phyloP scores from a whole-genome alignment of 495 filamentous ascomycete species.

The Xylaria acuta region DNA sequence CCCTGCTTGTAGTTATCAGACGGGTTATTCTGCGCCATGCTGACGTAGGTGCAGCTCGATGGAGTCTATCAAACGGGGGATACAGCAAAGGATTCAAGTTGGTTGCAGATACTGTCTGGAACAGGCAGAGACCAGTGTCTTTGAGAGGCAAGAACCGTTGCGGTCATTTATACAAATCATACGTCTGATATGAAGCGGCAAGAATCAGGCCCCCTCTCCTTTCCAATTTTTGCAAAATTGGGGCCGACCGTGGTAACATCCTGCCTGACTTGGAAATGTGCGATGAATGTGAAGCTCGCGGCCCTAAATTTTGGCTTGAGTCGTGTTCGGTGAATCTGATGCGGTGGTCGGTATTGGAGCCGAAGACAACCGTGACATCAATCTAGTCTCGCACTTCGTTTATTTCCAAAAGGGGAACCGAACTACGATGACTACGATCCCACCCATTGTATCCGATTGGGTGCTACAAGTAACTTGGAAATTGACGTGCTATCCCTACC shows the following conservation, averaged over 20 bases:
- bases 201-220: neutral
- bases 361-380: neutral
- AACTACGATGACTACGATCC: neutral
- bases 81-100: neutral
- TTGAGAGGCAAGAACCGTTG: neutral
- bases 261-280: neutral
- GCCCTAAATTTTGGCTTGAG: neutral
- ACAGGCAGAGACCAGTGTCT: neutral
- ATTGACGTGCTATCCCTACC: neutral
- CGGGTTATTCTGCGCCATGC: conserved; percentile 37
- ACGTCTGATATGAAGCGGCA: neutral
- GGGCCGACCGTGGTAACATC: neutral
- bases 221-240: neutral
- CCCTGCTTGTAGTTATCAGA: conserved; percentile 43
- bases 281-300: neutral
- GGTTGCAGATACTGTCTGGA: neutral
- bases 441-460: conserved; percentile 5
- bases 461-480: neutral
- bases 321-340: conserved; percentile 12
- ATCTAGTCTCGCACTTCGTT: conserved; percentile 13
- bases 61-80: neutral
- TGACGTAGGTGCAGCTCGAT: neutral
- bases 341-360: neutral
- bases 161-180: neutral
- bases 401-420: conserved; percentile 11